Evolutionary conservation across 257 asterid genomes (phyloP).

Genomic region (Nicotiana attenuata): DNA sequence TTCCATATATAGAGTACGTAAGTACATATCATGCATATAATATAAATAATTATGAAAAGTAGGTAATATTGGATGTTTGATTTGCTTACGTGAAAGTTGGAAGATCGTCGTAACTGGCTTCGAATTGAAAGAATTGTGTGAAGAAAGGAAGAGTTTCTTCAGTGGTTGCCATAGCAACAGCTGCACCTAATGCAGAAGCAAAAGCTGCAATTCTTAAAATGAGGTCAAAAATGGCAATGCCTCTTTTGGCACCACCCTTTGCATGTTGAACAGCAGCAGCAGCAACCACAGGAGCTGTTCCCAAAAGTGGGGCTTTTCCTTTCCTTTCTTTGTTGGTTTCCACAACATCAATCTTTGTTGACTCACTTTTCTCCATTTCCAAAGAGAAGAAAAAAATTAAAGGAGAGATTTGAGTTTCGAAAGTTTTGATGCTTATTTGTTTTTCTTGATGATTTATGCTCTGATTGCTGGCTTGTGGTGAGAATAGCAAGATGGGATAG

Average conservation of each 20-base stretch:
- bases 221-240: constrained; percentile 61
- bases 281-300: constrained; percentile 14
- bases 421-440: background rate
- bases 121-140: constrained; percentile 92
- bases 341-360: constrained; percentile 45
- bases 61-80: background rate
- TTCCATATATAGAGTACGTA: background rate
- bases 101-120: constrained; percentile 76
- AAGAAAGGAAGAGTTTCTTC: constrained; percentile 85
- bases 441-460: background rate
- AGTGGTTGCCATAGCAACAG: constrained; percentile 72
- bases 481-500: constrained; percentile 8
- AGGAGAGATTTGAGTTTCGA: background rate
- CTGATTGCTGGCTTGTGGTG: constrained; percentile 21
- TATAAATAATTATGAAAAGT: background rate
- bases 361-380: constrained; percentile 51
- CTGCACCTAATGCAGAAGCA: constrained; percentile 58
- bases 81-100: constrained; percentile 66
- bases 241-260: constrained; percentile 27
- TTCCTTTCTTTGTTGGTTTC: constrained; percentile 67
- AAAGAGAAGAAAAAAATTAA: background rate
- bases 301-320: constrained; percentile 79
- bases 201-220: constrained; percentile 59
- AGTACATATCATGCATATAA: background rate
- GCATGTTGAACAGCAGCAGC: constrained; percentile 13